Evolutionary conservation across 2,329 filamentous ascomycete species (phyloP).

Genomic region (Arthrobotrys conoides): DNA sequence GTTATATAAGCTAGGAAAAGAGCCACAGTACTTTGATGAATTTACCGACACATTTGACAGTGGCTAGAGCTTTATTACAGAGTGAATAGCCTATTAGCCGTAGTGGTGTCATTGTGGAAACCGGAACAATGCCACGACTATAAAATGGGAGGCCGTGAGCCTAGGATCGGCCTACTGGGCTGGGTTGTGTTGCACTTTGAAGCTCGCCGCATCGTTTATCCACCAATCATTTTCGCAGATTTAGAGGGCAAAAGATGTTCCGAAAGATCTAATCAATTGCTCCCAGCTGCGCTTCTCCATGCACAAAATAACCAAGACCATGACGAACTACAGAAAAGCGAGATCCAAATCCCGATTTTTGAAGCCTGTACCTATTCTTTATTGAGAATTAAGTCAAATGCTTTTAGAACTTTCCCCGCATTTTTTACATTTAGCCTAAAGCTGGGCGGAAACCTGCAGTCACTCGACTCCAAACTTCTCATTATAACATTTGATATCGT

Average conservation of each 20-base stretch:
- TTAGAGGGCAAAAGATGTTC: conserved; percentile 49
- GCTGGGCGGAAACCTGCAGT: conserved; percentile 6
- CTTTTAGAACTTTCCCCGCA: conserved; percentile 29
- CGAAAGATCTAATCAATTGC: neutral
- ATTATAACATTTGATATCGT: conserved; percentile 1
- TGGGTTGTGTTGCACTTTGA: conserved; percentile 40
- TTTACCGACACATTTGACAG: too few species aligned
- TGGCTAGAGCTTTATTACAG: neutral
- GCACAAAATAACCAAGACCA: neutral
- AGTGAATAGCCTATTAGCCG: conserved; percentile 6
- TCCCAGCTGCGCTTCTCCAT: conserved; percentile 12
- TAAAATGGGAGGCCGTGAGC: too few species aligned
- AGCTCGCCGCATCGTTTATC: conserved; percentile 51
- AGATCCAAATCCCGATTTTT: neutral
- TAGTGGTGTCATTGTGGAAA: conserved; percentile 3
- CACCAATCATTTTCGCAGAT: conserved; percentile 42
- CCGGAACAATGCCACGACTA: neutral
- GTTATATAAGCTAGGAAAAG: too few species aligned
- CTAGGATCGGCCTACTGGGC: too few species aligned
- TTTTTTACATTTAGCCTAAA: conserved; percentile 50
- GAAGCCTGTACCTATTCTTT: neutral
- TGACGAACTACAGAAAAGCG: neutral
- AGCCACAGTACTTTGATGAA: too few species aligned
- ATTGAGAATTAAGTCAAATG: neutral
- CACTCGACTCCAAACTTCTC: conserved; percentile 19